Evolutionary conservation across 441 rosid genomes (phyloP).

Genomic region (Bocquillonia castaneifolia): DNA sequence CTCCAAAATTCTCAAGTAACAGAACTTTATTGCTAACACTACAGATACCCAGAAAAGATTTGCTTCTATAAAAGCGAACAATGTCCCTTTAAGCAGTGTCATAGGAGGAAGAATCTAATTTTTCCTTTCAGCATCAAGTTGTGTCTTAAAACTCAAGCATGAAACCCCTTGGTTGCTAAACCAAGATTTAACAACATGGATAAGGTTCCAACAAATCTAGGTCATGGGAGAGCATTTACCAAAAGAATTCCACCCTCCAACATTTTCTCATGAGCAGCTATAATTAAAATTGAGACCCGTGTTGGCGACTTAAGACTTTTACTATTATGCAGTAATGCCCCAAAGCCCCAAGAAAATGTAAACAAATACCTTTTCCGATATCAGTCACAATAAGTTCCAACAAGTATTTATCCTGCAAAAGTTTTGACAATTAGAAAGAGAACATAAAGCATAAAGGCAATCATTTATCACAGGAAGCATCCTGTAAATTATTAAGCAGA

Average conservation of each 20-base stretch:
- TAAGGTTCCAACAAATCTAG: not conserved
- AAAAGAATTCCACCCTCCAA: not conserved
- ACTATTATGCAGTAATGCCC: not conserved
- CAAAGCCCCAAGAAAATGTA: constrained; percentile 5
- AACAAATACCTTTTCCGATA: constrained; percentile 60
- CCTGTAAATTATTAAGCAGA: too few species aligned
- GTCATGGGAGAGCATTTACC: not conserved
- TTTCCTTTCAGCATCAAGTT: not conserved
- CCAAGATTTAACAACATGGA: not conserved
- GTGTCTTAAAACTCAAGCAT: not conserved
- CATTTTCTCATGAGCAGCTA: not conserved
- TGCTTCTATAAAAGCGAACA: not conserved
- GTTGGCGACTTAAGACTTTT: not conserved
- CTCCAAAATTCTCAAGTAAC: not conserved
- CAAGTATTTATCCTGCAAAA: constrained; percentile 54
- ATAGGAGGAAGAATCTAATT: not conserved
- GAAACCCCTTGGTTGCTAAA: not conserved
- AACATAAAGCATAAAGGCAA: constrained; percentile 5
- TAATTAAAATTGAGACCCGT: not conserved
- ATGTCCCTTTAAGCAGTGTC: not conserved
- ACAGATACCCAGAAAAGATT: not conserved
- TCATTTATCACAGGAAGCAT: not conserved
- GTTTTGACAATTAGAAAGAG: constrained; percentile 7
- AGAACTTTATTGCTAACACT: not conserved
- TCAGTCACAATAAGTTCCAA: constrained; percentile 72